Percentiles rank a stretch among this genome's conserved stretches.
Evolutionary conservation across 768 basidiomycete species (phyloP).

Genomic region (Leucocoprinus leucothites): DNA sequence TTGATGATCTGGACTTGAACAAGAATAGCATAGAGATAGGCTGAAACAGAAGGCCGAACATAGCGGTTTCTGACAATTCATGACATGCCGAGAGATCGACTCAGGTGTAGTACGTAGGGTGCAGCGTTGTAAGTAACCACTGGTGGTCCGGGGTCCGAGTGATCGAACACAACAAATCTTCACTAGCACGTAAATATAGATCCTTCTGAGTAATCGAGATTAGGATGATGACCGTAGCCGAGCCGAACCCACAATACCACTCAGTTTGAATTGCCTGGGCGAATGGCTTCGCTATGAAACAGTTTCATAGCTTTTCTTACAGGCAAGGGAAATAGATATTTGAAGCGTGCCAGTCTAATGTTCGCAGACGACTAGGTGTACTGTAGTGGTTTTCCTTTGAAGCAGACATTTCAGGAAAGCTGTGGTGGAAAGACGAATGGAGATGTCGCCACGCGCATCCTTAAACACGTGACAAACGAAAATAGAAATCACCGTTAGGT

Average conservation of each 20-base stretch:
- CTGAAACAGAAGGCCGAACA: slow-evolving; percentile 10
- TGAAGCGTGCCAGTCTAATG: not conserved
- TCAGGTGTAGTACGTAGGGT: not conserved
- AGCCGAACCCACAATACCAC: too few relatives aligned
- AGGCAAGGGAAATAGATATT: too few relatives aligned
- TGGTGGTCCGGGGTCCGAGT: not conserved
- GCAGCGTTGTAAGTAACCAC: not conserved
- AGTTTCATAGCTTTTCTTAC: too few relatives aligned
- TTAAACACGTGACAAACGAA: slow-evolving; percentile 5
- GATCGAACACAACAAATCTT: too few relatives aligned
- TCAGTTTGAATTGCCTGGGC: too few relatives aligned
- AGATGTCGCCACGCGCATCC: not conserved
- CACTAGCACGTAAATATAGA: not conserved
- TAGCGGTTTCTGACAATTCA: slow-evolving; percentile 13
- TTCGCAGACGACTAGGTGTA: not conserved
- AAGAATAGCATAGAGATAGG: slow-evolving; percentile 8
- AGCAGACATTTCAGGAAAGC: not conserved
- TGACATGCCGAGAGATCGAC: slow-evolving; percentile 14
- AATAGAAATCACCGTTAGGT: not conserved
- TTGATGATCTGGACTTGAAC: slow-evolving; percentile 9
- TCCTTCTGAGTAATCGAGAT: slow-evolving; percentile 6
- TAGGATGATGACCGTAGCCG: not conserved
- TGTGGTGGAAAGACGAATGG: not conserved
- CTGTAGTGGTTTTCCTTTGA: not conserved
- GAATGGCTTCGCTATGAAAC: too few relatives aligned